Conservation (phyloP, 208 protist species). For the Trypanosoma melophagium region DNA sequence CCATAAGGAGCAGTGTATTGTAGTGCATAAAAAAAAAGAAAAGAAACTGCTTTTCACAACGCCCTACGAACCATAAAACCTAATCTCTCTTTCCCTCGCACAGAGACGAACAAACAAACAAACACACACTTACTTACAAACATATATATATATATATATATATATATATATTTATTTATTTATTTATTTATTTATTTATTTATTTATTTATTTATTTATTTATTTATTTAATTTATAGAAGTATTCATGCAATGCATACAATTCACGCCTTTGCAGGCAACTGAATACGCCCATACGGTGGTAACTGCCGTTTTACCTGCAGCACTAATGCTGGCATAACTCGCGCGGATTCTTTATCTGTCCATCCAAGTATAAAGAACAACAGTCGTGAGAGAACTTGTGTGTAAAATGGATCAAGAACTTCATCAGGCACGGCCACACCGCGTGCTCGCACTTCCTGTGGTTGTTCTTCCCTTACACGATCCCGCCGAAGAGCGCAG, state of each 20-base stretch:
- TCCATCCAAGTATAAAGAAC: conserved; percentile 51
- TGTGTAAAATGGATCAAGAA: conserved; percentile 34
- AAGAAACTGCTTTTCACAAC: background rate
- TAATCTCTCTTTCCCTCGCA: background rate
- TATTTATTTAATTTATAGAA: too few relatives aligned
- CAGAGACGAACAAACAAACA: too few relatives aligned
- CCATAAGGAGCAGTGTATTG: too few relatives aligned
- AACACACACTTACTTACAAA: too few relatives aligned
- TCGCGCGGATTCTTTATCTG: conserved; percentile 35
- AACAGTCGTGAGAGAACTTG: conserved; percentile 48
- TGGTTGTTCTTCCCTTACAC: conserved; percentile 44
- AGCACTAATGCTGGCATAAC: conserved; percentile 33
- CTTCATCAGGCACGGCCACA: conserved; percentile 41
- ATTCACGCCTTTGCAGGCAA: background rate
- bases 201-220: too few relatives aligned
- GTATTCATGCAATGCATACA: too few relatives aligned
- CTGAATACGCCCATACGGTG: background rate
- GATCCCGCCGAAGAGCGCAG: conserved; percentile 35
- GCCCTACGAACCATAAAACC: background rate
- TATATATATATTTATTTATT: too few relatives aligned
- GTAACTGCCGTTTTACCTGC: conserved; percentile 31
- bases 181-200: too few relatives aligned
- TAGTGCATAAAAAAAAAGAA: conserved; percentile 2
- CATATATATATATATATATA: too few relatives aligned
- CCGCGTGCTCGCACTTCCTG: conserved; percentile 28